A percentile compares a stretch with the other conserved stretches of the same genome.
phyloP scores from a whole-genome alignment of 2,329 filamentous ascomycete species.

The Aspergillus pseudoviridinutans region DNA sequence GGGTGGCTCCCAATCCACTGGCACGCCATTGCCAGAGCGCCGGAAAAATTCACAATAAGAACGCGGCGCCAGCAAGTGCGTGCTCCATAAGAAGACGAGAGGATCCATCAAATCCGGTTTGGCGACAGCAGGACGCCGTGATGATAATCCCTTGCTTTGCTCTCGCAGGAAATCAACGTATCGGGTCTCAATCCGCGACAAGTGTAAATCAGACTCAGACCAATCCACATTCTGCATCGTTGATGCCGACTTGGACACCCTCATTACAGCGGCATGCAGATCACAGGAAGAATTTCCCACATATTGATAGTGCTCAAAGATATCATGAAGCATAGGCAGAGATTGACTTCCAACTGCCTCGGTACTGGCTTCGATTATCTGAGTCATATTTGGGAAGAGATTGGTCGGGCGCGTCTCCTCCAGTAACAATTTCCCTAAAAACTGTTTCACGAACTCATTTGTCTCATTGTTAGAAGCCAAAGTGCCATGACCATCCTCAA shows the following conservation, averaged over 20 bases:
- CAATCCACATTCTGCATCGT: not conserved
- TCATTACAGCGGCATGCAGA: not conserved
- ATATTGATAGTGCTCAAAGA: not conserved
- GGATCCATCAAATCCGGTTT: not conserved
- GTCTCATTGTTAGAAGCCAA: no score
- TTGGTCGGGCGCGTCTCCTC: not conserved
- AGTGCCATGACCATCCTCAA: no score
- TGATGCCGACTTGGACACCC: not conserved
- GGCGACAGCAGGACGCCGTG: not conserved
- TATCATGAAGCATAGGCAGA: not conserved
- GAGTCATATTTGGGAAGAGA: not conserved
- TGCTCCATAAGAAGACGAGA: not conserved
- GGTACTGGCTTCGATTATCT: not conserved
- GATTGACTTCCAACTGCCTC: not conserved
- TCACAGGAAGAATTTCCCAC: not conserved
- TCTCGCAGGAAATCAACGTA: not conserved
- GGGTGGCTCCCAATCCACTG: not conserved
- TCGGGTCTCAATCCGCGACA: not conserved
- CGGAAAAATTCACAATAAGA: not conserved
- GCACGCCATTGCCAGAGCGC: not conserved
- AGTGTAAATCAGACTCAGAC: not conserved
- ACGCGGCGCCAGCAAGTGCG: not conserved
- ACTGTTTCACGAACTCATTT: not conserved
- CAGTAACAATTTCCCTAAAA: not conserved
- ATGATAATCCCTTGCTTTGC: not conserved